Conservation (phyloP, 352 stramenopile genomes). For the Pythium insidiosum region DNA sequence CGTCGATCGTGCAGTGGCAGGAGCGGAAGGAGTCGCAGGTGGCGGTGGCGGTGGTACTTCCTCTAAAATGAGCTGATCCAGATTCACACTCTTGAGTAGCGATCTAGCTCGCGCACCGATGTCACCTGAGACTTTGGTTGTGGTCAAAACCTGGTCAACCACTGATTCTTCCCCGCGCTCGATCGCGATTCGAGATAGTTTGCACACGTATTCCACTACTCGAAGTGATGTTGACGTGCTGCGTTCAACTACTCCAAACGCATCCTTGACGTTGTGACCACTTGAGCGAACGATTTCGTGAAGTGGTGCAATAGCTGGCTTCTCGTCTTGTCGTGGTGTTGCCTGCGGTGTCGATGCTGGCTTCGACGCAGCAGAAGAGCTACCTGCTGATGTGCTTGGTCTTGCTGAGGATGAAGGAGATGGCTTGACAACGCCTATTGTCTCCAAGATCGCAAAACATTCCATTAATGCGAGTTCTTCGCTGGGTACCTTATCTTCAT, state of each 20-base stretch:
- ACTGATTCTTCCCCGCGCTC: slow-evolving; percentile 4
- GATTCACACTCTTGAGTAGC: too few relatives aligned
- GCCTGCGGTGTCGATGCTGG: slow-evolving; percentile 8
- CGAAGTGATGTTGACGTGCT: too few relatives aligned
- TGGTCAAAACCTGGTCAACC: slow-evolving; percentile 10
- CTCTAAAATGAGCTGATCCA: slow-evolving; percentile 26
- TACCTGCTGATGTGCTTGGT: too few relatives aligned
- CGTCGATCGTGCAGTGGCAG: slow-evolving; percentile 14
- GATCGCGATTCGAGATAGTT: slow-evolving; percentile 1
- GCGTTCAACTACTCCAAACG: too few relatives aligned
- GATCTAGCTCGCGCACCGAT: too few relatives aligned
- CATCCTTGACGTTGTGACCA: too few relatives aligned
- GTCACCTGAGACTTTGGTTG: slow-evolving; percentile 31
- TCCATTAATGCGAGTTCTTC: neutral
- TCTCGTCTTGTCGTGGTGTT: slow-evolving; percentile 13
- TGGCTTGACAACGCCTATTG: too few relatives aligned
- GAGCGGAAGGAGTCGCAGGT: slow-evolving; percentile 6
- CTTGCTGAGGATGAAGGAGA: too few relatives aligned
- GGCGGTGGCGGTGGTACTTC: slow-evolving; percentile 3
- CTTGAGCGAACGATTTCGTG: too few relatives aligned
- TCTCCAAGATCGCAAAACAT: neutral
- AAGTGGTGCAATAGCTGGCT: too few relatives aligned
- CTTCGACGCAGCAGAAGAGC: neutral
- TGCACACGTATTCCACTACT: neutral
- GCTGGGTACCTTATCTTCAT: neutral